Conservation (phyloP, 495 filamentous ascomycete genomes). For the Clohesyomyces aquaticus region DNA sequence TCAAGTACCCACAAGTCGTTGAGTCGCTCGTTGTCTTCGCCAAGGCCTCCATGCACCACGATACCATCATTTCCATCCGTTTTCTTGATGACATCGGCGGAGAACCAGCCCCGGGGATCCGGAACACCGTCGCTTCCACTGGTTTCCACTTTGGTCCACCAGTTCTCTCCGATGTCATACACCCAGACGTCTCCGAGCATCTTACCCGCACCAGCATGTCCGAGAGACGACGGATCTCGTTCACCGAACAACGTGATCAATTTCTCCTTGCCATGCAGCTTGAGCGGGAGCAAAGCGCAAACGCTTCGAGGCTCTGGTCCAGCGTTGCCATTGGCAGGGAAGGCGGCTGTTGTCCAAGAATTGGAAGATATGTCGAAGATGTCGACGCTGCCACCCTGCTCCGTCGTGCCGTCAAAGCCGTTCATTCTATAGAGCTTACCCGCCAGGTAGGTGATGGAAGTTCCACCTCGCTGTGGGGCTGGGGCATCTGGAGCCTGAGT, state of each 20-base stretch:
- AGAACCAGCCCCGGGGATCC: slow-evolving; percentile 48
- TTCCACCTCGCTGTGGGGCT: slow-evolving; percentile 62
- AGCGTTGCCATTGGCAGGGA: slow-evolving; percentile 51
- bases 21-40: slow-evolving; percentile 52
- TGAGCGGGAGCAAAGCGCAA: slow-evolving; percentile 51
- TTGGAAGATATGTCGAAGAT: slow-evolving; percentile 49
- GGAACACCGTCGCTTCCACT: slow-evolving; percentile 52
- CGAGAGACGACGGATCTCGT: slow-evolving; percentile 60
- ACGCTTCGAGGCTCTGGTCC: slow-evolving; percentile 54
- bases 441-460: slow-evolving; percentile 61
- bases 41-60: slow-evolving; percentile 55
- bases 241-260: slow-evolving; percentile 73
- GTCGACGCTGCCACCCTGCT: slow-evolving; percentile 70
- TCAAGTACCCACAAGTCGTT: slow-evolving; percentile 51
- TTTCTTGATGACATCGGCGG: slow-evolving; percentile 42
- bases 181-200: slow-evolving; percentile 76
- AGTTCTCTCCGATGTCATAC: slow-evolving; percentile 63
- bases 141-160: slow-evolving; percentile 57
- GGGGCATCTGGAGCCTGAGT: slow-evolving; percentile 64
- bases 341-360: slow-evolving; percentile 53
- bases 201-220: slow-evolving; percentile 68
- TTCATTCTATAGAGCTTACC: slow-evolving; percentile 71
- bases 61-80: slow-evolving; percentile 39
- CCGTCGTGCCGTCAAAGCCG: slow-evolving; percentile 67
- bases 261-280: slow-evolving; percentile 58